These are phyloP conservation scores for Paratinospora sagittata DNA, from an alignment of 164 flowering plant species.

Conservation along the genomic window DNA sequence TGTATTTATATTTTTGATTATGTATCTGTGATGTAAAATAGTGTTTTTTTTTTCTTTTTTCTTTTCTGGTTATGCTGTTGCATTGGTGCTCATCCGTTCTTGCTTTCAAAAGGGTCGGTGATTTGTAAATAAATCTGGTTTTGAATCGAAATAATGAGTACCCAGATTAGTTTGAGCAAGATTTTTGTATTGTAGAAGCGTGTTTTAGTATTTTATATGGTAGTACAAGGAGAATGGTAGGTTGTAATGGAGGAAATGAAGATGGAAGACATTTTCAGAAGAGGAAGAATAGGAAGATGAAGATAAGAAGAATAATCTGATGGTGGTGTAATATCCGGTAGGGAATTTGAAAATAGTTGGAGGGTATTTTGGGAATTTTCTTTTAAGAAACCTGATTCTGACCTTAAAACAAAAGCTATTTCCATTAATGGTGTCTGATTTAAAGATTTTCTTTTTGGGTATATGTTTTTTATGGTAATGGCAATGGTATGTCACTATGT, in stretches of 20 bases:
- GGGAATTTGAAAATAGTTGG: not conserved
- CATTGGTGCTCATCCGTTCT: too few species aligned
- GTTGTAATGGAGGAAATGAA: not conserved
- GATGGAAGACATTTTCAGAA: too few species aligned
- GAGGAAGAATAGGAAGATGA: too few species aligned
- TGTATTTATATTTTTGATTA: too few species aligned
- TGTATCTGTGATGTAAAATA: too few species aligned
- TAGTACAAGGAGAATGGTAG: not conserved
- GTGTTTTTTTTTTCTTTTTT: too few species aligned
- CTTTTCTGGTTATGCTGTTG: too few species aligned
- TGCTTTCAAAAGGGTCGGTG: too few species aligned
- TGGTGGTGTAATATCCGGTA: not conserved
- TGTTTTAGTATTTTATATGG: not conserved
- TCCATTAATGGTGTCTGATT: not conserved
- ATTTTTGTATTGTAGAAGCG: not conserved
- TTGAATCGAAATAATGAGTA: too few species aligned
- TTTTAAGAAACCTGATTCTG: not conserved
- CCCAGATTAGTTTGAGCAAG: not conserved
- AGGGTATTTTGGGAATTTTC: constrained; percentile 1
- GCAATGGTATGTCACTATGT: too few species aligned
- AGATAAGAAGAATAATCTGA: not conserved
- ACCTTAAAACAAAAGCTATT: not conserved
- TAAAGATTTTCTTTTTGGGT: not conserved
- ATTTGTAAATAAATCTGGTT: too few species aligned
- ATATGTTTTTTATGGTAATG: not conserved